Conservation (phyloP, 139 green algal species). For the Chlorella vulgaris region DNA sequence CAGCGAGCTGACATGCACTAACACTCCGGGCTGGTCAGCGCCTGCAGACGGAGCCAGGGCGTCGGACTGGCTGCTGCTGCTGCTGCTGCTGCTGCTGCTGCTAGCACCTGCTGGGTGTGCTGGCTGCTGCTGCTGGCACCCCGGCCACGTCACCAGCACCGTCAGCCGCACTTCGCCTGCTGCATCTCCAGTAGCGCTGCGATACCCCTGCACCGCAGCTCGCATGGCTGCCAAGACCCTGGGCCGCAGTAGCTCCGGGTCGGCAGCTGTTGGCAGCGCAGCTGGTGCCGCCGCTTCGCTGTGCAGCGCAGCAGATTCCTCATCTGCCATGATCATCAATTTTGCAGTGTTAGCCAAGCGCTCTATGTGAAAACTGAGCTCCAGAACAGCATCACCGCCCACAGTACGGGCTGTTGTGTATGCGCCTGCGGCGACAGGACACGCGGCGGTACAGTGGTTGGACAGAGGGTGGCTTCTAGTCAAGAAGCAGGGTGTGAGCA, state of each 20-base stretch:
- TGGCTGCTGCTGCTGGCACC: neutral
- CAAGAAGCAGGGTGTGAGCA: too few species aligned
- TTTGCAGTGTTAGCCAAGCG: slow-evolving; percentile 53
- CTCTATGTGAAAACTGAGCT: slow-evolving; percentile 63
- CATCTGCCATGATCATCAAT: slow-evolving; percentile 55
- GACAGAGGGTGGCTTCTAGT: too few species aligned
- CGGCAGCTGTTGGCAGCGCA: too few species aligned
- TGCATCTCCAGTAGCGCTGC: neutral
- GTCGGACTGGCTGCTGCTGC: neutral
- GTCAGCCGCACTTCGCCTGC: slow-evolving; percentile 50
- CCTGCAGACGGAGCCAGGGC: neutral
- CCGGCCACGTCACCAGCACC: slow-evolving; percentile 56
- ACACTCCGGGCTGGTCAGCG: slow-evolving; percentile 16
- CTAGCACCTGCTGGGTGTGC: neutral
- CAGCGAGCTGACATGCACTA: slow-evolving; percentile 54
- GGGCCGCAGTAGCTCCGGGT: slow-evolving; percentile 29
- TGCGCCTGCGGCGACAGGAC: slow-evolving; percentile 46
- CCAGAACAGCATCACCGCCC: slow-evolving; percentile 50
- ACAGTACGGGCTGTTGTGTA: slow-evolving; percentile 73
- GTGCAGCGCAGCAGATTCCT: slow-evolving; percentile 6
- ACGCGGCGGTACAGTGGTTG: too few species aligned
- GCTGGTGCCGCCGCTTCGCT: too few species aligned
- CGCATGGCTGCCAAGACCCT: slow-evolving; percentile 31
- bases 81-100: neutral
- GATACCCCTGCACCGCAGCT: slow-evolving; percentile 33